Percentiles rank a stretch among this genome's conserved stretches.
These are phyloP conservation scores for Tetrahymena borealis DNA, from an alignment of 73 alveolate species.

Conservation along the genomic window DNA sequence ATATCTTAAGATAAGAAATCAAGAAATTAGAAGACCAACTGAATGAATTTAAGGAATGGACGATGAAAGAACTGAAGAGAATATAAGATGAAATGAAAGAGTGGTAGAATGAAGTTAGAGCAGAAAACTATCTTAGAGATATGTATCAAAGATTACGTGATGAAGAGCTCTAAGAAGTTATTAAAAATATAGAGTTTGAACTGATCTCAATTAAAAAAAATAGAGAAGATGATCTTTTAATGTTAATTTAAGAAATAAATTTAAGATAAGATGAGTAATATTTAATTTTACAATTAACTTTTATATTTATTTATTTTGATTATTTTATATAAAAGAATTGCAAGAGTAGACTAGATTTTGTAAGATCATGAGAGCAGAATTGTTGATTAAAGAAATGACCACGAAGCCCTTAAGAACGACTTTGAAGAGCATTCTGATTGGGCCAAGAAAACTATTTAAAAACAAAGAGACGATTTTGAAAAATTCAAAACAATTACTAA, in stretches of 20 bases:
- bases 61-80: not conserved
- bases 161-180: not conserved
- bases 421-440: not conserved
- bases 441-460: not conserved
- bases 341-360: not conserved
- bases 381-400: not conserved
- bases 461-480: not conserved
- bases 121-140: not conserved
- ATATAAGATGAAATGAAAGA: not conserved
- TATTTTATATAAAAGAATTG: not conserved
- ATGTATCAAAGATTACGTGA: not conserved
- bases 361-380: not conserved
- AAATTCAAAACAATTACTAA: not conserved
- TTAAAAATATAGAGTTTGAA: not conserved
- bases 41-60: not conserved
- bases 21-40: not conserved
- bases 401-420: not conserved
- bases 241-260: not conserved
- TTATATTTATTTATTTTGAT: not conserved
- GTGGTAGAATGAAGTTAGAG: not conserved
- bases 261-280: not conserved
- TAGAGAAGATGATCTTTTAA: not conserved
- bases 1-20: not conserved
- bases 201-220: not conserved
- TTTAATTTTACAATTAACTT: not conserved